Evolutionary conservation across 257 asterid species (phyloP), one percentile per base, ranked within the genome.

Genomic region (Solanum pinnatisectum): DNA sequence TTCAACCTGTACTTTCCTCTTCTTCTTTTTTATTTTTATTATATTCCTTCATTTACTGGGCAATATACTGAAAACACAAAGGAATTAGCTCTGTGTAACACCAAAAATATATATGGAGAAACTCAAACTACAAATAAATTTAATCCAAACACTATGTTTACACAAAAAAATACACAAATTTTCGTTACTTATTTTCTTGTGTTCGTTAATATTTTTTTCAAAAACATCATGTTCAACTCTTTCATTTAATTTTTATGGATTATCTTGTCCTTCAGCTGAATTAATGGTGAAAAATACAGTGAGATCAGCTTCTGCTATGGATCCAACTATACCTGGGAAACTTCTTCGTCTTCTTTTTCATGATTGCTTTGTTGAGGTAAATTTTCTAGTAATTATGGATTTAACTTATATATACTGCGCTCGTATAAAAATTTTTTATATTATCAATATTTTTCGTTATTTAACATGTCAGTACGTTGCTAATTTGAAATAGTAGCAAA

Each of bases 311-410:
- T 94, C 98, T 23, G 92, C 92, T 35, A 11, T 35, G 90, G 98
- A 95, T 76, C 94, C 94, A 40, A 89, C 97, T 0, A 12, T 95
- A 70, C 98, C 98, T 1, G 98, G 96, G 84, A 95, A 94, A 90
- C 95, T 95, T 68, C 95, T 95, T 40, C 98, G 98, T 67, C 86
- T 95, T 88, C 84, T 94, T 81, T 95, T 95, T 86, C 98, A 95
- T 36, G 98, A 95, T 83, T 95, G 98, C 89, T 95, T 95, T 70
- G 90, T 95, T 10, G 96, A 95, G 98, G 98, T 94, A 11, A 44
- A 1, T 18, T 33, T 72, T 18, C 3, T 7, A 33, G 6, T 52
- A 52, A 18, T 70, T 30, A 70, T 3, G 3, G 0, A 71, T 71
- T 27, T 30, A 12, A 71, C 3, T 30, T 33, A 15, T 30, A 33